Evolutionary conservation across 2,329 filamentous ascomycete species (phyloP).

Genomic region (Diaporthe batatas): DNA sequence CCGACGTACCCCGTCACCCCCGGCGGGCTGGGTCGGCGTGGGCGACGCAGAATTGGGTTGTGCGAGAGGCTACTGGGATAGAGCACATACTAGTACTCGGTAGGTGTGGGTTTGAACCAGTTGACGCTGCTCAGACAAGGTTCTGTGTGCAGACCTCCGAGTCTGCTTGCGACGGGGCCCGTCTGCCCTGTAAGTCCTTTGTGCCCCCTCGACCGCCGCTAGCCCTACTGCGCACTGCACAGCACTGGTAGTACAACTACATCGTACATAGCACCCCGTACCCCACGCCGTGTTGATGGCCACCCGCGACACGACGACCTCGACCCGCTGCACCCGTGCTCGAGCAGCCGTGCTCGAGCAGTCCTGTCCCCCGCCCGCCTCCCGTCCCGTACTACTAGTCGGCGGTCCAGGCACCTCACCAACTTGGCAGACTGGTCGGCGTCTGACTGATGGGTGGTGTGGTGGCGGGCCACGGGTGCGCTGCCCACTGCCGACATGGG

Average conservation of each 20-base stretch:
- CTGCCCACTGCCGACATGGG: not conserved
- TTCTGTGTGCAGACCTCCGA: constrained; percentile 17
- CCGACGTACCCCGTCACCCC: too few species aligned
- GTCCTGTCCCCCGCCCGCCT: not conserved
- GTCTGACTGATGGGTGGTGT: not conserved
- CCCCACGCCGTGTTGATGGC: constrained; percentile 40
- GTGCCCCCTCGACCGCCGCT: not conserved
- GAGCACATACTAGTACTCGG: too few species aligned
- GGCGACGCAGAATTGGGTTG: constrained; percentile 11
- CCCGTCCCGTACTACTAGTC: constrained; percentile 34
- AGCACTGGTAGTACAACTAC: too few species aligned
- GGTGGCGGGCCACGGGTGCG: not conserved
- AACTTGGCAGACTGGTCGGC: too few species aligned
- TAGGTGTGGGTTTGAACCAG: too few species aligned
- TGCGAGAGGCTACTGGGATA: constrained; percentile 10
- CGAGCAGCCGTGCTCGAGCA: constrained; percentile 1
- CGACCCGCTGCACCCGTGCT: not conserved
- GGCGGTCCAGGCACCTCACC: too few species aligned
- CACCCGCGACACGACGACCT: constrained; percentile 7
- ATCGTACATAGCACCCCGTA: too few species aligned
- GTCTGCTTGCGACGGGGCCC: constrained; percentile 8
- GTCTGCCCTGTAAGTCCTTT: not conserved
- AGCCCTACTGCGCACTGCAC: too few species aligned
- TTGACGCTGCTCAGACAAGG: not conserved
- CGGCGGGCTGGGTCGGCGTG: constrained; percentile 11